Evolutionary conservation across 305 asterid genomes (phyloP).

Genomic region (Fraxinus floribunda): DNA sequence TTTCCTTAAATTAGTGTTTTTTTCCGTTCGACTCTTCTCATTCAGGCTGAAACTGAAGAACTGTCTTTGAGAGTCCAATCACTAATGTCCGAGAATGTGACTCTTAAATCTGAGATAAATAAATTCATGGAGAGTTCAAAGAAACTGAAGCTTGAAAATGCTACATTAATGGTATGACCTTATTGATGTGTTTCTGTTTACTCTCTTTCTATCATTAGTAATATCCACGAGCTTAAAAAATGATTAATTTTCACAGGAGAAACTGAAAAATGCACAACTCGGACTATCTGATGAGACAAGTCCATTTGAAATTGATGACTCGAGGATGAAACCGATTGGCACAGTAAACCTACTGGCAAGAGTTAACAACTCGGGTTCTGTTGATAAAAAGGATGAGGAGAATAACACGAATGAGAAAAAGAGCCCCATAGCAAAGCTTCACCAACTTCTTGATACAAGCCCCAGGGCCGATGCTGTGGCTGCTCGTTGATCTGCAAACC

Average conservation of each 20-base stretch:
- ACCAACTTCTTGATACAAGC: slow-evolving; percentile 60
- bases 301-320: slow-evolving; percentile 37
- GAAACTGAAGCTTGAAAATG: slow-evolving; percentile 73
- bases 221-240: background rate
- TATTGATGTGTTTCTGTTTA: background rate
- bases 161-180: slow-evolving; percentile 53
- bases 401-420: slow-evolving; percentile 42
- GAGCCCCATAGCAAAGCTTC: slow-evolving; percentile 64
- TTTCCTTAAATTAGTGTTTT: background rate
- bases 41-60: slow-evolving; percentile 92
- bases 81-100: slow-evolving; percentile 60
- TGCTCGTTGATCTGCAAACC: slow-evolving; percentile 45
- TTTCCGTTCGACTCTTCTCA: background rate
- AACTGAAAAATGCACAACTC: slow-evolving; percentile 41
- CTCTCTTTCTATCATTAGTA: background rate
- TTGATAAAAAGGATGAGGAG: slow-evolving; percentile 43
- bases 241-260: slow-evolving; percentile 48
- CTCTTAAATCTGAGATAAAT: slow-evolving; percentile 70
- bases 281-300: slow-evolving; percentile 36
- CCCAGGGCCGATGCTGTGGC: slow-evolving; percentile 77
- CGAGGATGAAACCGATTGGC: slow-evolving; percentile 56
- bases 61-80: slow-evolving; percentile 67
- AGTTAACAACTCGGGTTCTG: slow-evolving; percentile 61
- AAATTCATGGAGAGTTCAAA: slow-evolving; percentile 58
- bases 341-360: slow-evolving; percentile 82